Percentiles rank a stretch among this genome's conserved stretches.
These are phyloP conservation scores for Wickerhamiella siamensis DNA, from an alignment of 805 yeast genomes.

Conservation along the genomic window DNA sequence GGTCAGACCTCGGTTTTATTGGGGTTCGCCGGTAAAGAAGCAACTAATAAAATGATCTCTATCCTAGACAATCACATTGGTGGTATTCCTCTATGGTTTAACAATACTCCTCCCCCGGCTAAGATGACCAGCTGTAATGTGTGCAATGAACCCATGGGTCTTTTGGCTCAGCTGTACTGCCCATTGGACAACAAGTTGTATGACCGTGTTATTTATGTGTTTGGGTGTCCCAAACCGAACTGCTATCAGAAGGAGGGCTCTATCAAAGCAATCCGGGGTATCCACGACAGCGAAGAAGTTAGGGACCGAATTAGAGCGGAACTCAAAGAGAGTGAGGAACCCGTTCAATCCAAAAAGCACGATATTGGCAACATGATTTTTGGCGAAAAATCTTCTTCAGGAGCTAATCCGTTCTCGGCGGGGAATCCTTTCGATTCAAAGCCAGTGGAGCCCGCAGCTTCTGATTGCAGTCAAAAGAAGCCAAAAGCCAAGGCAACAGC, in stretches of 20 bases:
- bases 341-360: slow-evolving; percentile 12
- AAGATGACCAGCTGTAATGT: slow-evolving; percentile 45
- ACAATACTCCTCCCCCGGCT: slow-evolving; percentile 42
- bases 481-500: slow-evolving; percentile 4
- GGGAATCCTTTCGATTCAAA: slow-evolving; percentile 10
- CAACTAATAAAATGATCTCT: slow-evolving; percentile 6
- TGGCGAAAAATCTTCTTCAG: slow-evolving; percentile 4
- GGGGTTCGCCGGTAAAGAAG: slow-evolving; percentile 25
- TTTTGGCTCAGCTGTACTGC: slow-evolving; percentile 67
- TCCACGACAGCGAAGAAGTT: slow-evolving; percentile 40
- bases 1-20: slow-evolving; percentile 24
- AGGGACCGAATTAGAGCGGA: slow-evolving; percentile 25
- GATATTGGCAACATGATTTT: slow-evolving; percentile 14
- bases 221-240: slow-evolving; percentile 47
- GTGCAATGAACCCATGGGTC: slow-evolving; percentile 48
- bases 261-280: slow-evolving; percentile 63
- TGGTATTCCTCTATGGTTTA: slow-evolving; percentile 50
- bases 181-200: slow-evolving; percentile 49
- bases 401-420: slow-evolving; percentile 13
- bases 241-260: slow-evolving; percentile 64
- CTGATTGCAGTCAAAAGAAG: slow-evolving; percentile 4
- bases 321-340: slow-evolving; percentile 30
- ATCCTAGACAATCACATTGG: slow-evolving; percentile 51
- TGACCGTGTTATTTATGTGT: slow-evolving; percentile 68
- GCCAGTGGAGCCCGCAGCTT: neutral